Conservation (phyloP, 306 rosid species). For the Oemleria cerasiformis region DNA sequence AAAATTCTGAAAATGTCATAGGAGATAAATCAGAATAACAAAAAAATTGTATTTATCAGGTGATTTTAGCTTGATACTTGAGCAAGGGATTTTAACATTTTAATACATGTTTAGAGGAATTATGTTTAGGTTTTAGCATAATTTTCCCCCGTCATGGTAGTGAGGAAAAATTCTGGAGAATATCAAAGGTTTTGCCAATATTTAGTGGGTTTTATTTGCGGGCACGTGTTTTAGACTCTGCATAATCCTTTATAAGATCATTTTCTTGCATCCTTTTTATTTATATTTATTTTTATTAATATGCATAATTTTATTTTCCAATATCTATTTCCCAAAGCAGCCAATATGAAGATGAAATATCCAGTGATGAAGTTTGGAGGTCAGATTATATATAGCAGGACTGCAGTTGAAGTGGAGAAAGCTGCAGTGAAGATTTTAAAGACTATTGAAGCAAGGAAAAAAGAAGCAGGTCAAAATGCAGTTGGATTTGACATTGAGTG, state of each 20-base stretch:
- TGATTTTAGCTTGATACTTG: neutral
- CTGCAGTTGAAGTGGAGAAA: conserved; percentile 51
- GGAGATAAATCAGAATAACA: neutral
- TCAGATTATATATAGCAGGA: conserved; percentile 60
- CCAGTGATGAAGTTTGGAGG: conserved; percentile 71
- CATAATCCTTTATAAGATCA: neutral
- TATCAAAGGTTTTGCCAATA: neutral
- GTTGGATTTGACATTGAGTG: conserved; percentile 86
- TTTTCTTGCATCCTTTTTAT: neutral
- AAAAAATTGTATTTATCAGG: neutral
- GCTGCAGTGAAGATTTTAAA: conserved; percentile 43
- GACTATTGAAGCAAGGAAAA: conserved; percentile 33
- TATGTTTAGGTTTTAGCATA: neutral
- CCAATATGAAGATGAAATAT: conserved; percentile 40
- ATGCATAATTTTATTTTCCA: neutral
- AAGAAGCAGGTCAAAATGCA: conserved; percentile 32
- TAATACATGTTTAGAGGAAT: neutral
- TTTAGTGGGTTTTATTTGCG: neutral
- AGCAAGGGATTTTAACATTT: neutral
- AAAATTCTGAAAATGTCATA: neutral
- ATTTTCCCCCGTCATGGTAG: neutral
- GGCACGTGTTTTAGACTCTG: too few species aligned
- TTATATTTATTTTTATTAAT: conserved; percentile 3
- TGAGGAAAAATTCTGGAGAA: neutral
- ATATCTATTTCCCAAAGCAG: conserved; percentile 22